Evolutionary conservation across 352 stramenopile genomes (phyloP).

Genomic region (Globisporangium iwayamae): DNA sequence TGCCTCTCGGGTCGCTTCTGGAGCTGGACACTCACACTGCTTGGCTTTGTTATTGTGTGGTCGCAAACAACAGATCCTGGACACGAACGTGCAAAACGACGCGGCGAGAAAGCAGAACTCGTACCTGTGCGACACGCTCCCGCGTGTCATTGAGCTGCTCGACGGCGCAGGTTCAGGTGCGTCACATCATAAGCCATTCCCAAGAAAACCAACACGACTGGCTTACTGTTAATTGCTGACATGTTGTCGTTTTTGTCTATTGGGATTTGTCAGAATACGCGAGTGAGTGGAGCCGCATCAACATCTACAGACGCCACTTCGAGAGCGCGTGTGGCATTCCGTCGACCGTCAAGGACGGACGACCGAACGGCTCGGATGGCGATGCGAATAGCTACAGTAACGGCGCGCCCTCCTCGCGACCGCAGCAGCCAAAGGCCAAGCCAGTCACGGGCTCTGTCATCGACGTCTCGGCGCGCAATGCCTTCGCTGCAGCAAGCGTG

Average conservation of each 20-base stretch:
- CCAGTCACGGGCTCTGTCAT: constrained; percentile 5
- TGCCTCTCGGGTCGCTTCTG: background rate
- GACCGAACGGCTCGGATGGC: constrained; percentile 11
- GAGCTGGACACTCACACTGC: background rate
- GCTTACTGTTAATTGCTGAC: background rate
- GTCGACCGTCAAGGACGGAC: constrained; percentile 43
- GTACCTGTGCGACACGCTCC: constrained; percentile 54
- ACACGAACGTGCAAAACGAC: constrained; percentile 71
- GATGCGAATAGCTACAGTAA: constrained; percentile 4
- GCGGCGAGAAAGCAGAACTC: constrained; percentile 59
- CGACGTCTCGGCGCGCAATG: constrained; percentile 18
- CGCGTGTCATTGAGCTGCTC: constrained; percentile 60
- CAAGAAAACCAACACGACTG: background rate
- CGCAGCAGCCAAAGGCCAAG: constrained; percentile 12
- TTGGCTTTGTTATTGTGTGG: constrained; percentile 6
- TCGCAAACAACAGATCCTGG: constrained; percentile 38
- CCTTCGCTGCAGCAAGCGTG: constrained; percentile 14
- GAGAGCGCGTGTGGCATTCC: constrained; percentile 67
- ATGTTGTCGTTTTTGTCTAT: background rate
- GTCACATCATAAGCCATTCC: background rate
- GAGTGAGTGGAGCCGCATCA: constrained; percentile 69
- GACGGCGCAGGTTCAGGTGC: constrained; percentile 60
- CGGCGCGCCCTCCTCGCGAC: background rate
- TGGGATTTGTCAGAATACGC: constrained; percentile 39
- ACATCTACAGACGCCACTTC: constrained; percentile 76